These are phyloP conservation scores for Neonectria sp. DNA, from an alignment of 2,329 filamentous ascomycete species.

Conservation along the genomic window DNA sequence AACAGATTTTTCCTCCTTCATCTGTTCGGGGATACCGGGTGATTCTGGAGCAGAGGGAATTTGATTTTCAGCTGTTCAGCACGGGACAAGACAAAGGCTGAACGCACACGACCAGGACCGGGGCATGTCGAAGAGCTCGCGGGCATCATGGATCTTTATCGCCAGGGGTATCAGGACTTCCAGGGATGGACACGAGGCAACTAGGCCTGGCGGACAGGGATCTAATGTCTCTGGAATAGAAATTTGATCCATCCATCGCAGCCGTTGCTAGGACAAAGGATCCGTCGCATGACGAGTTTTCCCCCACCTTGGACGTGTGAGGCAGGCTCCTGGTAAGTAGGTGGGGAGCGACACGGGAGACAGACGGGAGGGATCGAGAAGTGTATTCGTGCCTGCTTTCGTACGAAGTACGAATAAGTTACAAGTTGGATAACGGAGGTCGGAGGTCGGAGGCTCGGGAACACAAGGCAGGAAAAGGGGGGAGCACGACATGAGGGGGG, in stretches of 20 bases:
- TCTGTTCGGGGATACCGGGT: constrained; percentile 22
- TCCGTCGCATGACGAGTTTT: constrained; percentile 25
- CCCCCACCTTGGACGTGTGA: constrained; percentile 24
- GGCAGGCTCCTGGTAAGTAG: constrained; percentile 14
- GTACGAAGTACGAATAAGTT: background rate
- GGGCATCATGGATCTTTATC: constrained; percentile 31
- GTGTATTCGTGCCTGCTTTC: constrained; percentile 10
- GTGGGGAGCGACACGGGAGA: constrained; percentile 1
- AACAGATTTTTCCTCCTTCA: constrained; percentile 12
- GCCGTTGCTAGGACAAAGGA: constrained; percentile 26
- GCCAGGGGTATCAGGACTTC: constrained; percentile 22
- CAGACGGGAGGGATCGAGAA: constrained; percentile 28
- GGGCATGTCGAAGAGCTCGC: constrained; percentile 25
- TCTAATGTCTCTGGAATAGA: constrained; percentile 29
- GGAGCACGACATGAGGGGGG: constrained; percentile 34
- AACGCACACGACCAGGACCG: constrained; percentile 28
- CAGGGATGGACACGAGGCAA: constrained; percentile 30
- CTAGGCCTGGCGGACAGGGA: constrained; percentile 27
- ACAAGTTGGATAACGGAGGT: constrained; percentile 12
- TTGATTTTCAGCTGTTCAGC: constrained; percentile 30
- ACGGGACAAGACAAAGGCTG: constrained; percentile 27
- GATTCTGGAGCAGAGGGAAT: constrained; percentile 26
- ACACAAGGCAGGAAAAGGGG: constrained; percentile 30
- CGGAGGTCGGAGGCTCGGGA: constrained; percentile 12
- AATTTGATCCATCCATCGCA: constrained; percentile 23